A percentile compares a stretch with the other conserved stretches of the same genome.
Evolutionary conservation across 345 rosid genomes (phyloP).

Genomic region (Cardamine resedifolia): DNA sequence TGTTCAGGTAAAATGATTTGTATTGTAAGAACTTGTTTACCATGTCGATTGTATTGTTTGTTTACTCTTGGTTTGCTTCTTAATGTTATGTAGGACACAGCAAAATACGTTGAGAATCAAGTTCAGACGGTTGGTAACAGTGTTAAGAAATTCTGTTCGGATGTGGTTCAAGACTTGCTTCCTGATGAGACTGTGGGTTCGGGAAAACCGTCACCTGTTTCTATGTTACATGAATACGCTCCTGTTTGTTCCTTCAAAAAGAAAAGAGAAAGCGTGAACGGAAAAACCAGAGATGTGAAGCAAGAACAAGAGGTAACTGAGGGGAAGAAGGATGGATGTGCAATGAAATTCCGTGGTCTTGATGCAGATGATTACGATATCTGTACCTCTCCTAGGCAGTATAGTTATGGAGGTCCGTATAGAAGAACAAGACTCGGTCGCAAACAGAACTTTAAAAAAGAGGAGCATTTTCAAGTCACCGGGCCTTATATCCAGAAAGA

Average conservation of each 20-base stretch:
- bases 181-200: constrained; percentile 51
- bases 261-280: constrained; percentile 38
- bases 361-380: constrained; percentile 42
- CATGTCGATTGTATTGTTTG: background rate
- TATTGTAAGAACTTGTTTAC: background rate
- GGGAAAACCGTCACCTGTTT: constrained; percentile 2
- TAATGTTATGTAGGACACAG: constrained; percentile 54
- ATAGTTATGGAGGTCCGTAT: constrained; percentile 32
- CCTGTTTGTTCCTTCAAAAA: constrained; percentile 44
- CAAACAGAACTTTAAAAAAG: constrained; percentile 34
- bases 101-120: constrained; percentile 72
- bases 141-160: constrained; percentile 70
- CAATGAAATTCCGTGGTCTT: constrained; percentile 36
- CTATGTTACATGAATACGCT: constrained; percentile 35
- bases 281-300: constrained; percentile 39
- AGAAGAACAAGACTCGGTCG: constrained; percentile 35
- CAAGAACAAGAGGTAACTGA: constrained; percentile 28
- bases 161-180: constrained; percentile 63
- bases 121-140: constrained; percentile 78
- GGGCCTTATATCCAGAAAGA: constrained; percentile 33
- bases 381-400: constrained; percentile 37
- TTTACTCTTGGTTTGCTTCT: background rate
- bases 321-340: constrained; percentile 34
- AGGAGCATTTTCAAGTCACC: constrained; percentile 24
- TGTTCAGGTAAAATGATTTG: constrained; percentile 52